A percentile compares a stretch with the other conserved stretches of the same genome.
These are phyloP conservation scores for Fusarium cyanostomum DNA, from an alignment of 2,329 filamentous ascomycete genomes.

Conservation along the genomic window DNA sequence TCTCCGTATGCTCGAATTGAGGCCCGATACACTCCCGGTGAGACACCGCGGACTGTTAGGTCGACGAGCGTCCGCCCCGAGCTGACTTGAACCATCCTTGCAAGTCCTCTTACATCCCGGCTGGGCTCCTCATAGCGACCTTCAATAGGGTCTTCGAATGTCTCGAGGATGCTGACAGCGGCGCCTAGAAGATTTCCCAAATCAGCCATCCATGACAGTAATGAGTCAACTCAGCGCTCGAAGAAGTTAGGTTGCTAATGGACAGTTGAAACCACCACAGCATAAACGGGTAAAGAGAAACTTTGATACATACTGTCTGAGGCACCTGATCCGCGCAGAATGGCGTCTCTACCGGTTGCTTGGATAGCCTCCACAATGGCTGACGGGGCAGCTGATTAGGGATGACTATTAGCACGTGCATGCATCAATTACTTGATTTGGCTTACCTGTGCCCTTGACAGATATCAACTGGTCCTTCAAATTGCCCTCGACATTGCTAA, in stretches of 20 bases:
- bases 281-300: background rate
- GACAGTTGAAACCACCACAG: background rate
- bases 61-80: slow-evolving; percentile 84
- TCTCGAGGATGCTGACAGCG: slow-evolving; percentile 96
- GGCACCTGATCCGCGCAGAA: slow-evolving; percentile 86
- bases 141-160: slow-evolving; percentile 69
- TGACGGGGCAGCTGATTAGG: slow-evolving; percentile 76
- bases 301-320: slow-evolving; percentile 75
- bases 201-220: slow-evolving; percentile 11
- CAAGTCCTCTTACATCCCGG: slow-evolving; percentile 81
- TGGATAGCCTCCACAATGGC: slow-evolving; percentile 90
- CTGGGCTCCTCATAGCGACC: slow-evolving; percentile 49
- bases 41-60: slow-evolving; percentile 83
- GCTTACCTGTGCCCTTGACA: slow-evolving; percentile 81
- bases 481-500: slow-evolving; percentile 83
- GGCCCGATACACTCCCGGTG: slow-evolving; percentile 82
- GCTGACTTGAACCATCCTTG: slow-evolving; percentile 91
- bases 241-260: background rate
- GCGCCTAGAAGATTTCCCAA: slow-evolving; percentile 61
- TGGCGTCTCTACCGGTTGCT: slow-evolving; percentile 90
- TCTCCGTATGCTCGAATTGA: slow-evolving; percentile 88
- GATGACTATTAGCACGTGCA: slow-evolving; percentile 17
- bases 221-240: background rate
- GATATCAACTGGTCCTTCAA: slow-evolving; percentile 84
- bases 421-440: background rate